phyloP scores from a whole-genome alignment of 352 stramenopile genomes.

The Phytophthora ohioensis region DNA sequence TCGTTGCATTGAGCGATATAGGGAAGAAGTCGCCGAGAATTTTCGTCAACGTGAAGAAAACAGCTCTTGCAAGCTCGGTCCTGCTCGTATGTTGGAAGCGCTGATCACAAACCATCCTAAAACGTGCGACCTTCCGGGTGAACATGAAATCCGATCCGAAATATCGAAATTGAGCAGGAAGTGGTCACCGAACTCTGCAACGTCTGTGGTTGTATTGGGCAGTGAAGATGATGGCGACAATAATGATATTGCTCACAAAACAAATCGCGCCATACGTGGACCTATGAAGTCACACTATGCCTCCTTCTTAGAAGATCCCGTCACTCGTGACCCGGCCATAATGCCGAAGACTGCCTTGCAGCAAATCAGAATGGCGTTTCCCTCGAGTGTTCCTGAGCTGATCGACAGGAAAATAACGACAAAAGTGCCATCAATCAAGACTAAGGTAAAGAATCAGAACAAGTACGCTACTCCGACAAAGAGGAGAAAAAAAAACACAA shows the following conservation, averaged over 20 bases:
- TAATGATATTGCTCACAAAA: neutral
- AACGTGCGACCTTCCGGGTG: slow-evolving; percentile 14
- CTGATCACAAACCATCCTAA: slow-evolving; percentile 9
- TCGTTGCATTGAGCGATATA: slow-evolving; percentile 16
- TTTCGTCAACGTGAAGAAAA: slow-evolving; percentile 6
- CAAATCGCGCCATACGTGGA: neutral
- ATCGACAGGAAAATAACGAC: neutral
- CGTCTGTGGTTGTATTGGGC: neutral
- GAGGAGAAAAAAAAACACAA: slow-evolving; percentile 3
- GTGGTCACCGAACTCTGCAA: neutral
- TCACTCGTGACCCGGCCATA: neutral
- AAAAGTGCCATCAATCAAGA: slow-evolving; percentile 6
- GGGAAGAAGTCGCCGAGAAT: slow-evolving; percentile 6
- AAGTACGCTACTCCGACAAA: neutral
- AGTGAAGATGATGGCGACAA: neutral
- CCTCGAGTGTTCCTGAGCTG: slow-evolving; percentile 2
- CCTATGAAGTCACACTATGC: slow-evolving; percentile 13
- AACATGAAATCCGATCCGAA: slow-evolving; percentile 20
- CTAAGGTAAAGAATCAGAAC: neutral
- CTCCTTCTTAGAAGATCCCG: slow-evolving; percentile 9
- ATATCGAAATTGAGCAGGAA: slow-evolving; percentile 17
- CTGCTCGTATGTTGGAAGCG: slow-evolving; percentile 12
- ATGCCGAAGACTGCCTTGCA: slow-evolving; percentile 5
- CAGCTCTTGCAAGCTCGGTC: slow-evolving; percentile 16
- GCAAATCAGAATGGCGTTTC: neutral